These are phyloP conservation scores for Trichomonas tenax DNA, from an alignment of 208 protist species.

Conservation along the genomic window DNA sequence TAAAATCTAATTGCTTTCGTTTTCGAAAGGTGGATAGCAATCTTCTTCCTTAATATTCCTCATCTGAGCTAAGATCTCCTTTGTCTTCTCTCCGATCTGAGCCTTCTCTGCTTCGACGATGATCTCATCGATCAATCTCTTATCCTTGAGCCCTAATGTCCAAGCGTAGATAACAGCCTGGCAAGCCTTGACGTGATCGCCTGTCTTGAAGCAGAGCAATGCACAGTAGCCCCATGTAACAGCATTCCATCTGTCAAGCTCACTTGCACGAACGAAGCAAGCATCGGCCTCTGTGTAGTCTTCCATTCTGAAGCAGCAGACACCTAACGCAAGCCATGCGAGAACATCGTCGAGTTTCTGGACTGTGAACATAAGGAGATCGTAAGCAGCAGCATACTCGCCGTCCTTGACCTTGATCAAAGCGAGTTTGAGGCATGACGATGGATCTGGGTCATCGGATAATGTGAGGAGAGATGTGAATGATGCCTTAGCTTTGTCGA, in stretches of 20 bases:
- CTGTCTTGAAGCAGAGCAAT: not conserved
- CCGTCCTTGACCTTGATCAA: not conserved
- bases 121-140: not conserved
- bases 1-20: not conserved
- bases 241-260: not conserved
- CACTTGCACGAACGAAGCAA: not conserved
- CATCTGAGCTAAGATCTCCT: not conserved
- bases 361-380: not conserved
- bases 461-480: not conserved
- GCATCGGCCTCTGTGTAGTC: not conserved
- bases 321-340: not conserved
- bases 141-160: not conserved
- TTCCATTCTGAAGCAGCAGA: slow-evolving; percentile 11
- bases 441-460: not conserved
- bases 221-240: not conserved
- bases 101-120: not conserved
- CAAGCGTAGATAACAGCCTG: not conserved
- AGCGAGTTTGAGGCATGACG: not conserved
- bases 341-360: not conserved
- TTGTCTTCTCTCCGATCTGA: not conserved
- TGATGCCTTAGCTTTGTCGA: not conserved
- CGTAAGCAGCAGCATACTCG: not conserved
- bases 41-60: not conserved
- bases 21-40: not conserved
- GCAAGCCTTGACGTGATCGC: not conserved